Evolutionary conservation across 2,329 filamentous ascomycete species (phyloP).

Genomic region (Xylaria sp.): DNA sequence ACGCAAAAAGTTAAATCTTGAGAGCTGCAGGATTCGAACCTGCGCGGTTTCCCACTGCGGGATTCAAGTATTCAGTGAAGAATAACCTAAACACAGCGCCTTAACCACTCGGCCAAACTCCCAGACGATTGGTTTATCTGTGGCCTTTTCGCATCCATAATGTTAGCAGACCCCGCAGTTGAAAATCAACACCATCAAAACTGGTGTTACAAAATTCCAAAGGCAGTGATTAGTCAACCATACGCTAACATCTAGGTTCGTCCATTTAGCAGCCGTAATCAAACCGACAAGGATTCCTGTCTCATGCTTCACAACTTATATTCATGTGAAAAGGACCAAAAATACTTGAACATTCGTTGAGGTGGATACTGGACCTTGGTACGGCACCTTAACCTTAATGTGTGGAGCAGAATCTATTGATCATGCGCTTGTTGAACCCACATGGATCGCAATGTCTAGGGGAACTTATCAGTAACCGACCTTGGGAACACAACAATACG

Average conservation of each 20-base stretch:
- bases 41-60: constrained; percentile 34
- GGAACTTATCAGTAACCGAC: not conserved
- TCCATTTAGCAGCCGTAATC: too few relatives aligned
- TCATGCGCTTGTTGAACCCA: not conserved
- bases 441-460: not conserved
- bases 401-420: not conserved
- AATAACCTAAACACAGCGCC: constrained; percentile 30
- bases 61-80: constrained; percentile 15
- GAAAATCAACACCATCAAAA: too few relatives aligned
- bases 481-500: not conserved
- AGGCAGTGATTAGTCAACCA: too few relatives aligned
- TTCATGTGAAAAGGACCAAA: not conserved
- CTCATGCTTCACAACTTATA: not conserved
- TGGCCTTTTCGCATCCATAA: too few relatives aligned
- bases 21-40: constrained; percentile 35
- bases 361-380: not conserved
- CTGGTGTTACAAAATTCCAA: not conserved
- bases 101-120: constrained; percentile 35
- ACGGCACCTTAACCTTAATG: not conserved
- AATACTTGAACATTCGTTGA: not conserved
- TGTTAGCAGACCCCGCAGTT: too few relatives aligned
- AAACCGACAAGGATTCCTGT: not conserved
- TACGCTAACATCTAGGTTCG: too few relatives aligned
- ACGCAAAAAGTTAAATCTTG: not conserved
- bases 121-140: not conserved